Percentiles rank a stretch among this genome's conserved stretches.
Evolutionary conservation across 768 basidiomycete species (phyloP).

Genomic region (Lentinula boryana): DNA sequence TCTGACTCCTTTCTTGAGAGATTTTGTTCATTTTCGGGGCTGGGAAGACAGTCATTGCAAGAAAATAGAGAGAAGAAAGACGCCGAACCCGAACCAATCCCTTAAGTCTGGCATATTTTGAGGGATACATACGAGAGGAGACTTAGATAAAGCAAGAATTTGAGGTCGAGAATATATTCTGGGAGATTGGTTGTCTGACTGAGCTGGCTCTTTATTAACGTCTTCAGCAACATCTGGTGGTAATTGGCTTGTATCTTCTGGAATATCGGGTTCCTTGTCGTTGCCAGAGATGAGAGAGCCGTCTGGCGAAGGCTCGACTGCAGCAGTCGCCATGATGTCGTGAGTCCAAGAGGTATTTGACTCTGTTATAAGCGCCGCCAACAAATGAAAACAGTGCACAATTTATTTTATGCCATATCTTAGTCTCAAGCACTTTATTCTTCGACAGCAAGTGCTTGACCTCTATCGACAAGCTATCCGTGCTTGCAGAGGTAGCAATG

Average conservation of each 20-base stretch:
- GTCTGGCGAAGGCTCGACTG: slow-evolving; percentile 11
- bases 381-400: neutral
- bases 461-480: slow-evolving; percentile 68
- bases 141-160: slow-evolving; percentile 61
- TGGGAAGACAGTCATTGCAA: slow-evolving; percentile 22
- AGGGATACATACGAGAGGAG: slow-evolving; percentile 70
- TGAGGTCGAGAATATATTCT: slow-evolving; percentile 67
- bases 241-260: neutral
- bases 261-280: neutral
- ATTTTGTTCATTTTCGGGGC: slow-evolving; percentile 58
- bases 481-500: slow-evolving; percentile 52
- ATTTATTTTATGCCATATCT: slow-evolving; percentile 14
- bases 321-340: slow-evolving; percentile 28
- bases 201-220: slow-evolving; percentile 18
- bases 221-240: neutral
- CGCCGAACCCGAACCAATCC: slow-evolving; percentile 82
- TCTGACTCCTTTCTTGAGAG: slow-evolving; percentile 69
- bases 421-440: slow-evolving; percentile 72
- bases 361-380: neutral
- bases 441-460: slow-evolving; percentile 51
- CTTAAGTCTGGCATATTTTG: slow-evolving; percentile 75
- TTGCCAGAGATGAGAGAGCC: neutral
- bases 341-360: neutral
- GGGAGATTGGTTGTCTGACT: slow-evolving; percentile 25
- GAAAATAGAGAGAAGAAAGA: slow-evolving; percentile 10